Base-by-base conservation (phyloP, 2,329 filamentous ascomycete genomes). In the Aspergillus versicolor region DNA sequence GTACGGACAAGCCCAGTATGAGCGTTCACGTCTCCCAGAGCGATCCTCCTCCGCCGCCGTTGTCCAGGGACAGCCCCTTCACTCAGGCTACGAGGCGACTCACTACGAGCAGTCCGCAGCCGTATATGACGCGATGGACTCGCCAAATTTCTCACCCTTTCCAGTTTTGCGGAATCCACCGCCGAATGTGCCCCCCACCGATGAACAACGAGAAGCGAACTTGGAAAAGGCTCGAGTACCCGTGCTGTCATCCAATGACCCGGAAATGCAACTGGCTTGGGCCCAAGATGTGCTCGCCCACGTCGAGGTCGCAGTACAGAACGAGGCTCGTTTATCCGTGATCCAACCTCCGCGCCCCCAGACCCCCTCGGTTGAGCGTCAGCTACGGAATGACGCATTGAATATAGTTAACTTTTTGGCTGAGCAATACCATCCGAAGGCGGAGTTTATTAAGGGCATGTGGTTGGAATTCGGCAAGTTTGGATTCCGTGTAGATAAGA, bases 381-480 rank as follows among this genome's bases (percentile, higher is more conserved):
- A 96, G 69, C 80, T 99, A 62, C 88, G 89, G 61, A 79, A 88
- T 49, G 94, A 99, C 73, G 92, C 94, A 32, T 83, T 96, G 77
- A 97, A 92, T 70, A 94, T 99, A 60, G 89, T 97, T 65, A 84
- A 84, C 55, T 97, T 97, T 72, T 81, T 99, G 37, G 90, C 93
- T 22, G 89, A 92, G 52, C 94, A 99, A 73, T 86, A 88, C 61
- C 94, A 99, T 67, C 94, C 94, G 22, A 92, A 94, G 70, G 94
- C 94, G 22, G 86, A 95, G 64, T 99, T 97, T 73, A 91, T 97
- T 79, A 87, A 87, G 67, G 91, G 92, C 58, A 97, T 96, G 83
- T 99, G 94, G 94, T 82, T 96, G 50, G 94, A 99, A 72, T 99
- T 97, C 81, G 94, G 94, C 65, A 96, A 96, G 71, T 97, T 97